Base-by-base conservation (phyloP, 306 rosid species). In the Cucurbita argyrosperma region DNA sequence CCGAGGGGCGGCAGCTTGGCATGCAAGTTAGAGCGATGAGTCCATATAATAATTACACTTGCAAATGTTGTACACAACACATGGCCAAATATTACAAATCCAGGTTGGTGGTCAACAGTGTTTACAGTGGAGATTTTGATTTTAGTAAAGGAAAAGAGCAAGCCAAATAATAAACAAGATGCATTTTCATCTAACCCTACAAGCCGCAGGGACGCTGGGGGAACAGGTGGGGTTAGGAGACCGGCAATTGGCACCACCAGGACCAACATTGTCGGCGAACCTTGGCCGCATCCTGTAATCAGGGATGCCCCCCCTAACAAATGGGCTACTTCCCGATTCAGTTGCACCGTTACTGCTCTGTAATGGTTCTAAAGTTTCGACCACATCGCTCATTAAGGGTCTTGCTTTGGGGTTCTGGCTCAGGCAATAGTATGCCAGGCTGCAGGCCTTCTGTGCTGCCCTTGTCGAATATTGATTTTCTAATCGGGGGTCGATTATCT, bases 331-430 rank as follows among this genome's bases (percentile, higher is more conserved):
- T 23, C 72, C 86, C n/a, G 80, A 82, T 82, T 88, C 92, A 43
- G 77, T 84, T 37, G 84, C 80, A 78, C 83, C 83, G 42, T 78
- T 84, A 56, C 88, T 81, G 80, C 96, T 87, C 86, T 95, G 99
- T 66, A 95, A 76, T 50, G 99, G 99, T 74, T 95, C 99, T 80
- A 95, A 78, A 50, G 99, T 95, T 86, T 95, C 99, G 5, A 95
- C 99, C 10, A 95, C 97, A 67, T 95, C 99, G 8, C 99, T 91
- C 99, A 95, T 95, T 81, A 95, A 79, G n/a, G 99, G 99, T 82
- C 99, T 89, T 30, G 97, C 99, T 85, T 95, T 95, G 66, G 99
- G 99, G 79, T 95, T 95, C 81, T 95, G 99, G 84, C 96, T 95
- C 84, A 95, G 77, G 63, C 99, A 95, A 77, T 95, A 95, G 88